These are phyloP conservation scores for Phytophthora rubi DNA, from an alignment of 352 stramenopile genomes.

Conservation along the genomic window DNA sequence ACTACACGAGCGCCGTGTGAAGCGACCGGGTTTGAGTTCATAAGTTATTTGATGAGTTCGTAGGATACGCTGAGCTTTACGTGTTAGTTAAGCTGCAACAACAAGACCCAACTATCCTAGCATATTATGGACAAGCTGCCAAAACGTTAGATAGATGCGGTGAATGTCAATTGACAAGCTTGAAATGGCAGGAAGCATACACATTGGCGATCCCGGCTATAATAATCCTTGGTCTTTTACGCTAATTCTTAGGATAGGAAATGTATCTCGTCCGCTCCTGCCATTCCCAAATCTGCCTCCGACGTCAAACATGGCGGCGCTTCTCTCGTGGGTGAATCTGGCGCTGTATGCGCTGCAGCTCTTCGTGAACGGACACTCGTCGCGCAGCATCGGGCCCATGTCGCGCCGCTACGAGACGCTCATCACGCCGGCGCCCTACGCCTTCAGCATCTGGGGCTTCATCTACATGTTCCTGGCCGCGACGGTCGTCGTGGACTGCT, in stretches of 20 bases:
- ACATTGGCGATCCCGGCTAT: slow-evolving; percentile 1
- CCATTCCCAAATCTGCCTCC: neutral
- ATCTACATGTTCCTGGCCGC: slow-evolving; percentile 80
- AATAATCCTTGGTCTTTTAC: neutral
- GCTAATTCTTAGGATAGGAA: neutral
- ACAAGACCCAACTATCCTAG: too few species aligned
- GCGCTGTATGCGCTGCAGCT: slow-evolving; percentile 72
- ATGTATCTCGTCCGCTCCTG: neutral
- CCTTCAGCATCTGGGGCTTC: slow-evolving; percentile 83
- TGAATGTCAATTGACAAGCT: too few species aligned
- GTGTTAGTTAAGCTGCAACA: too few species aligned
- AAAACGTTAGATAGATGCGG: too few species aligned
- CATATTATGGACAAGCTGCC: too few species aligned
- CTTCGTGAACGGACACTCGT: slow-evolving; percentile 60
- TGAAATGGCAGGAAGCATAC: too few species aligned
- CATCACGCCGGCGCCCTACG: slow-evolving; percentile 76
- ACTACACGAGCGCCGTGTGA: slow-evolving; percentile 48
- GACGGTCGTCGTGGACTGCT: slow-evolving; percentile 70
- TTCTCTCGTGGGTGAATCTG: slow-evolving; percentile 65
- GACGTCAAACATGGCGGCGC: slow-evolving; percentile 22
- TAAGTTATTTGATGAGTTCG: neutral
- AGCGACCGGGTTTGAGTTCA: slow-evolving; percentile 2
- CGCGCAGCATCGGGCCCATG: slow-evolving; percentile 57
- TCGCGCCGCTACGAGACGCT: slow-evolving; percentile 73
- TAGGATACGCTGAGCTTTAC: neutral